A percentile compares a stretch with the other conserved stretches of the same genome.
These are phyloP conservation scores for Sclerotinia spermophila DNA, from an alignment of 2,329 filamentous ascomycete genomes.

Conservation along the genomic window DNA sequence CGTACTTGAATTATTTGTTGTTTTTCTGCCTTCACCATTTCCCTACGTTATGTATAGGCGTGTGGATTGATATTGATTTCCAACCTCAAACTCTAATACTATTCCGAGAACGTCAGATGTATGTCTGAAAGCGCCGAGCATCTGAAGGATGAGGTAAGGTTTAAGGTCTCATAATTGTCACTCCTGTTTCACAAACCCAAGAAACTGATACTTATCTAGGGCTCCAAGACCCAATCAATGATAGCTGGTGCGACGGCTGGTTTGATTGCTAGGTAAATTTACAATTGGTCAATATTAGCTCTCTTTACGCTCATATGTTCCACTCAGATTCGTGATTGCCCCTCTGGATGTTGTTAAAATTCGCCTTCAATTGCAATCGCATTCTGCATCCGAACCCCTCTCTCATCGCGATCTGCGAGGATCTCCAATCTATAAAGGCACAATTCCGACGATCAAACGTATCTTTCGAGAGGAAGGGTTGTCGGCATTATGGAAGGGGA, in stretches of 20 bases:
- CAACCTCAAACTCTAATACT: constrained; percentile 7
- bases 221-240: constrained; percentile 63
- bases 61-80: not conserved
- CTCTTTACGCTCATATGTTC: constrained; percentile 15
- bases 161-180: not conserved
- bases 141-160: constrained; percentile 40
- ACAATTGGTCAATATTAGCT: not conserved
- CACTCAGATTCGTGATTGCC: constrained; percentile 76
- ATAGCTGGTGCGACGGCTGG: constrained; percentile 70
- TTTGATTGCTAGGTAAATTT: constrained; percentile 71
- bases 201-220: constrained; percentile 42
- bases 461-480: constrained; percentile 81
- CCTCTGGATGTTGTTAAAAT: constrained; percentile 98
- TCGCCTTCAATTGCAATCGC: constrained; percentile 86
- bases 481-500: constrained; percentile 92
- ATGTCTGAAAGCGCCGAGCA: constrained; percentile 24
- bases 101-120: constrained; percentile 20
- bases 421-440: constrained; percentile 66
- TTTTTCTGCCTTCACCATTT: not conserved
- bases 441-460: constrained; percentile 67
- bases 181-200: not conserved
- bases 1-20: not conserved
- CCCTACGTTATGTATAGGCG: not conserved
- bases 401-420: constrained; percentile 48
- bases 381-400: constrained; percentile 69